phyloP scores from a whole-genome alignment of 345 rosid genomes.

The Syzygium grande region DNA sequence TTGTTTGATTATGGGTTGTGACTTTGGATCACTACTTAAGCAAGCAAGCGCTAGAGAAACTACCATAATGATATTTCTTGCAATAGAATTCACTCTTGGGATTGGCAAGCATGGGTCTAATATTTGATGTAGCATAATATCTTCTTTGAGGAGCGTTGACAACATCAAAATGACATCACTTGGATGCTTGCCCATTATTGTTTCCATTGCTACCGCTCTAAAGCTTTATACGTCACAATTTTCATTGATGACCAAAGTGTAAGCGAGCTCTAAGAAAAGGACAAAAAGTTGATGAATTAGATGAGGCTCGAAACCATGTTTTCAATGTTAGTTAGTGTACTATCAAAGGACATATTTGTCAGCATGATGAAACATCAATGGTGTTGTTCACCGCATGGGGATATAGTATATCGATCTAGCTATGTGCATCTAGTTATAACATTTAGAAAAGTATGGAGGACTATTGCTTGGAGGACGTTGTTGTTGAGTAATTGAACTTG shows the following conservation, averaged over 20 bases:
- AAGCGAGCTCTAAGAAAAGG: slow-evolving; percentile 11
- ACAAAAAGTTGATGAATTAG: too few relatives aligned
- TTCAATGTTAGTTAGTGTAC: background rate
- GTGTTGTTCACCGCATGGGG: background rate
- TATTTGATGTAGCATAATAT: background rate
- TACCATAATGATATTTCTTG: background rate
- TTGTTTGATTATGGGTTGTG: background rate
- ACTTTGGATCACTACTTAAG: background rate
- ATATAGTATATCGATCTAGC: too few relatives aligned
- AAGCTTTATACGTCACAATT: slow-evolving; percentile 16
- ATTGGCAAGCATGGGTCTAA: background rate
- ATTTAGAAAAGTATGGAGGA: too few relatives aligned
- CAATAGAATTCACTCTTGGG: background rate
- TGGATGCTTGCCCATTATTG: slow-evolving; percentile 10
- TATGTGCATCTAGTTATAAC: too few relatives aligned
- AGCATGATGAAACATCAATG: background rate
- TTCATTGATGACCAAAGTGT: slow-evolving; percentile 8
- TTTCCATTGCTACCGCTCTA: slow-evolving; percentile 12
- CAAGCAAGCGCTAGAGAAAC: slow-evolving; percentile 1
- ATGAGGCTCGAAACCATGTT: background rate
- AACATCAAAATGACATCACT: background rate
- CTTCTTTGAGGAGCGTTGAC: background rate
- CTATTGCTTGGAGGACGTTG: background rate
- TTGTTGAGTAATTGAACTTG: too few relatives aligned
- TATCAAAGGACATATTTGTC: too few relatives aligned